Base-by-base conservation (phyloP, 371 early-diverging fungal genomes). In the Sporodiniella umbellata region DNA sequence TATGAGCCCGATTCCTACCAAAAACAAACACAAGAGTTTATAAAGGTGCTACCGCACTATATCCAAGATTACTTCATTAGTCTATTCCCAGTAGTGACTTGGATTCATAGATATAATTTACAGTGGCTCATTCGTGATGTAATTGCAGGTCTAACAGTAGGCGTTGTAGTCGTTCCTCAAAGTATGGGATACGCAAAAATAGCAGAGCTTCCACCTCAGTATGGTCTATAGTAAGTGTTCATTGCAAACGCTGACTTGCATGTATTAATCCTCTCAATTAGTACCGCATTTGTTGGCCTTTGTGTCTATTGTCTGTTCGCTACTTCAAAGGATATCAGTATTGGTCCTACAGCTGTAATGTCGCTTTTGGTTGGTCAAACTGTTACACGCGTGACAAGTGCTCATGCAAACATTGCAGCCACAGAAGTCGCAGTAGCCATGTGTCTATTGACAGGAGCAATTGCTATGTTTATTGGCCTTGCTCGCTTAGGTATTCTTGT, bases 291-390 rank as follows among this genome's bases (percentile, higher is more conserved):
- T 62, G 78, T 92, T 26, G 93, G 96, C 38, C 75, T 85, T 11
- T 67, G 87, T 33, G 58, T 92, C 19, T 95, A 95, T 62, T 79
- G 78, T 43, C 60, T 92, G 26, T 87, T 93, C 62, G 92, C 88
- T 21, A 92, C 94, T 0, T 86, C 90, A 24, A 89, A 90, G 55
- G 94, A 92, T 58, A 88, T 92, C 23, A 88, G 88, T 23, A 87
- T 93, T 48, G 94, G 96, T n/a, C 90, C 94, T 1, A 89, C 91
- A 35, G 92, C 95, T 21, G 94, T 94, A 25, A 84, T 93, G 66
- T 89, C 91, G 3, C 72, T 88, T 17, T 65, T 92, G 11, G 73
- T 87, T 30, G 89, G 88, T 25, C 86, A 92, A 54, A 72, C 84
- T 6, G 53, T 90, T 8, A 71, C 75, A 19, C 57, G 68, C 10